Percentiles rank a stretch among this genome's conserved stretches.
Conservation (phyloP, 352 stramenopile species). For the Pythium diclinum region DNA sequence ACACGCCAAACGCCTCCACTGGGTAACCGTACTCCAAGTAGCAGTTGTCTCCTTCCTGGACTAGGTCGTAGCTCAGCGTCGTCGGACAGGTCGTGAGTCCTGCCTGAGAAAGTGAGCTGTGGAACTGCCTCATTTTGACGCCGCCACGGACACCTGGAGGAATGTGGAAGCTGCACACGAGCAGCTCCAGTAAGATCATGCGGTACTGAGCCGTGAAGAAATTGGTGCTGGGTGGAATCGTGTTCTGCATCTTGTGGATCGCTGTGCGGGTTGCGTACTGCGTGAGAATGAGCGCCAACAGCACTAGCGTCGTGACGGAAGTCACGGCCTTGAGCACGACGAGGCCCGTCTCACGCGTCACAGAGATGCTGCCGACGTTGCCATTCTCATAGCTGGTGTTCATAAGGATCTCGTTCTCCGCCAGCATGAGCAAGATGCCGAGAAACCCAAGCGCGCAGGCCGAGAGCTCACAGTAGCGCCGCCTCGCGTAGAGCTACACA, state of each 20-base stretch:
- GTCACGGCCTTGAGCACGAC: conserved; percentile 40
- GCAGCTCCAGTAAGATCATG: conserved; percentile 48
- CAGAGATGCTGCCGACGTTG: neutral
- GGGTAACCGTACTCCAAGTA: conserved; percentile 69
- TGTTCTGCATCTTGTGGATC: conserved; percentile 58
- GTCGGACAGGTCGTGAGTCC: conserved; percentile 23
- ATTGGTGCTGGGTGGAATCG: conserved; percentile 29
- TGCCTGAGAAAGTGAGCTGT: conserved; percentile 30
- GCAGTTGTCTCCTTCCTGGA: conserved; percentile 34
- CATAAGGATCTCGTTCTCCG: conserved; percentile 59
- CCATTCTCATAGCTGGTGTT: conserved; percentile 12
- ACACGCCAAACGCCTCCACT: conserved; percentile 58
- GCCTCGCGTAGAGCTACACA: conserved; percentile 47
- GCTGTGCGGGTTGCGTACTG: conserved; percentile 43
- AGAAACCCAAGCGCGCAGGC: conserved; percentile 42
- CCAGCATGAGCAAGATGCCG: conserved; percentile 63
- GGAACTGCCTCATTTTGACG: conserved; percentile 46
- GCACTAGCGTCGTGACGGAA: conserved; percentile 35
- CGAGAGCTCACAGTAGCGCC: conserved; percentile 49
- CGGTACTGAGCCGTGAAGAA: conserved; percentile 29
- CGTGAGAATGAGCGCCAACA: conserved; percentile 45
- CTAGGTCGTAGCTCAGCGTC: conserved; percentile 28
- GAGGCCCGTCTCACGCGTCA: conserved; percentile 12
- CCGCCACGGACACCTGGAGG: conserved; percentile 40
- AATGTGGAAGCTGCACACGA: conserved; percentile 65